Evolutionary conservation across 2,329 filamentous ascomycete genomes (phyloP), one percentile per base, ranked within the genome.

Genomic region (Catunica adiposa): DNA sequence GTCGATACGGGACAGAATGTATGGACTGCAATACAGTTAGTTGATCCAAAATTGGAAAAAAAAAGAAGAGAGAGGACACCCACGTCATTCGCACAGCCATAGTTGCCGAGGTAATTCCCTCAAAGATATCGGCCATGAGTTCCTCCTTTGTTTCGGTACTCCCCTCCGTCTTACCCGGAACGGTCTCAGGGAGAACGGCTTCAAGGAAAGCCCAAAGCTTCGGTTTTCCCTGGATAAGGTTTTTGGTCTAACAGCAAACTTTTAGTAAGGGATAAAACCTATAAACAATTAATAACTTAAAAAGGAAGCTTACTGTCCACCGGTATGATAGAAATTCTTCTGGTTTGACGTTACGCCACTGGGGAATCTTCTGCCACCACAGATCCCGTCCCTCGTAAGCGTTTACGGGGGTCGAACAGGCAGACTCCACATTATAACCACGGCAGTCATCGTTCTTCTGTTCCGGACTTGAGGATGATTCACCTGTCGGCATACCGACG

Each of bases 31-130:
- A 15, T 9, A 9, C 15, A 8, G 50, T n/a, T 20, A 11, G 17
- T n/a, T n/a, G n/a, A n/a, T n/a, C n/a, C n/a, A 26, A 44, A 22
- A 3, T 60, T 37, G 56, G 48, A 25, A 23, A 29, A 22, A 37
- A 8, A 38, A 15, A 17, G 7, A 23, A n/a, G 11, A 17, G 2
- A 29, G 14, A 9, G 37, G 9, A 15, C 4, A 63, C 68, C 63
- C 60, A 72, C 70, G 77, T 80, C 56, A 82, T 66, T 8, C 78
- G 70, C 40, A 81, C 70, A 0, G 77, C 70, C 80, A 83, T 83
- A 1, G 78, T 74, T 1, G 78, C 74, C 3, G 67, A 62, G 20
- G 67, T 69, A 54, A 82, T 71, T 9, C 78, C 80, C 15, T 67
- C 66, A 25, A 71, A 62, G 2, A 80, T 71, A 63, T 83, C 77